Conservation (phyloP, 495 filamentous ascomycete species). For the Podospora anserina region DNA sequence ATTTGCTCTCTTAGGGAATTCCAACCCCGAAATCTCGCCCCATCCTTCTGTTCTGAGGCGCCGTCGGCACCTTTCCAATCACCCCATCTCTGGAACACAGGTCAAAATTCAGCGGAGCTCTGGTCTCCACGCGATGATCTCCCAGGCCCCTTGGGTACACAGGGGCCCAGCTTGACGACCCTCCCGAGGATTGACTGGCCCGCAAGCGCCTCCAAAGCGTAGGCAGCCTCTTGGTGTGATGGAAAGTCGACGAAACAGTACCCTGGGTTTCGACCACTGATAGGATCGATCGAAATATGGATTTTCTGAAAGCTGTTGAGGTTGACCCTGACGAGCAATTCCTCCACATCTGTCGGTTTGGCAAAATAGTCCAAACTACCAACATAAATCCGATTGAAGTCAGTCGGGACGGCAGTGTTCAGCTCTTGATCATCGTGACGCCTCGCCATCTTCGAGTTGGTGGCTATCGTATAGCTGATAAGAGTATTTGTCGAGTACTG, state of each 20-base stretch:
- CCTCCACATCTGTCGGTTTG: slow-evolving; percentile 58
- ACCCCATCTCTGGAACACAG: slow-evolving; percentile 39
- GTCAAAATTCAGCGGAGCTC: slow-evolving; percentile 13
- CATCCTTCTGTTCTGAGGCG: background rate
- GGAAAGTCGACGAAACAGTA: slow-evolving; percentile 69
- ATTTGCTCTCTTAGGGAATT: background rate
- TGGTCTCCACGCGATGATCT: slow-evolving; percentile 12
- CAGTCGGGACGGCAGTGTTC: background rate
- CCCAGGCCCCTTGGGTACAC: slow-evolving; percentile 41
- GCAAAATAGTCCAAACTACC: slow-evolving; percentile 67
- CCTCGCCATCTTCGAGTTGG: no score
- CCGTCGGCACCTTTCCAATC: slow-evolving; percentile 35
- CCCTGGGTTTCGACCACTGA: slow-evolving; percentile 64
- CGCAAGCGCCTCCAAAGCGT: slow-evolving; percentile 53
- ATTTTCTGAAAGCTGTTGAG: slow-evolving; percentile 49
- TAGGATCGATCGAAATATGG: slow-evolving; percentile 64
- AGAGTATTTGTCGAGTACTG: no score
- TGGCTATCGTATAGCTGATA: no score
- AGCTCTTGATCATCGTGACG: background rate
- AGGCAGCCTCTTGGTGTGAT: slow-evolving; percentile 54
- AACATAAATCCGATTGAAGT: slow-evolving; percentile 52
- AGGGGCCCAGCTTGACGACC: slow-evolving; percentile 59
- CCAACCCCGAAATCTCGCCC: background rate
- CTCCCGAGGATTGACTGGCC: slow-evolving; percentile 53
- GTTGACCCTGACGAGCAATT: slow-evolving; percentile 48